Base-by-base conservation (phyloP, 495 filamentous ascomycete species). In the Bacidia rubella region DNA sequence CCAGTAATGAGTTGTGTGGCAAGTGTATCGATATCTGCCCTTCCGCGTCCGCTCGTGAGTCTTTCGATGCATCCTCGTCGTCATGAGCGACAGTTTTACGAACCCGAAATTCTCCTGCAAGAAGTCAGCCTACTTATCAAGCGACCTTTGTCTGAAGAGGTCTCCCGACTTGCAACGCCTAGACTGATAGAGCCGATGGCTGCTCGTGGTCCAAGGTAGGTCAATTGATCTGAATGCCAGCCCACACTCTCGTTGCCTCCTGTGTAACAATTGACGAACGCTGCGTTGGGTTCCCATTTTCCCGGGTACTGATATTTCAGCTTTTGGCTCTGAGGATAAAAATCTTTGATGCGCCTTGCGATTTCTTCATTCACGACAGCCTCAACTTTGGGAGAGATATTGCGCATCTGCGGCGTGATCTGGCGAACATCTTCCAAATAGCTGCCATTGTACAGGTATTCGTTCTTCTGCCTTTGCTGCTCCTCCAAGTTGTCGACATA, bases 21-120 rank as follows among this genome's bases (percentile, higher is more conserved):
- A 97, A 78, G 62, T 92, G 86, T 50, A 98, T 86, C 2, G 86
- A 76, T 40, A 97, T 90, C 57, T 93, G 88, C 3, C 90, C 90
- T 58, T 85, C 79, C 3, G 70, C 70, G 56, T 87, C 77, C 17
- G 76, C 66, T 19, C 73, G 66, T 11, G 67, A 29, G 24, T 25
- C 52, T 57, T 40, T 62, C 49, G 32, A 20, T 50, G 53, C 43
- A 58, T 57, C 54, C 3, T 62, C 57, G 21, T 74, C 70, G 25
- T 79, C 75, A 50, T 71, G 74, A 9, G 84, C 74, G 15, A 87
- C 65, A 24, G 90, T 74, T 23, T 80, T 74, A 2, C 90, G 77
- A 1, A 98, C 80, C 20, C 92, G 83, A 62, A 98, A 97, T 68
- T 96, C 90, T 22, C 29, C 29, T 35, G 15, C 29, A 7, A 35